Evolutionary conservation across 805 yeast genomes (phyloP).

Genomic region (Maudiozyma barnettii): DNA sequence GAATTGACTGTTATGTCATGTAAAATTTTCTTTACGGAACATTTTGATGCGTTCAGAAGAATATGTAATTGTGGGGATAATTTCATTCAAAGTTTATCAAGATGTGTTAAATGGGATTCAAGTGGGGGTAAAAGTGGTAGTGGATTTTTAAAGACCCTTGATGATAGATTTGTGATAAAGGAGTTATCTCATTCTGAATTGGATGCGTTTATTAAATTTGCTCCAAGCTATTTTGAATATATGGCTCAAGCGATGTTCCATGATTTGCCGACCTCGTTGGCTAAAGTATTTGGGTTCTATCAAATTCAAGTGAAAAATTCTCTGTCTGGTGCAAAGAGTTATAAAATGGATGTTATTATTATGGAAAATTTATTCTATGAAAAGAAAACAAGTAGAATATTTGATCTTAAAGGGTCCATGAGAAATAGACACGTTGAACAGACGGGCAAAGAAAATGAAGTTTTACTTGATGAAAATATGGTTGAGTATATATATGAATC

Average conservation of each 20-base stretch:
- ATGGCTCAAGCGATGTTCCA: constrained; percentile 93
- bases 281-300: constrained; percentile 91
- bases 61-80: constrained; percentile 69
- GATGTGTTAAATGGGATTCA: constrained; percentile 94
- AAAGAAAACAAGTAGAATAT: constrained; percentile 70
- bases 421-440: constrained; percentile 93
- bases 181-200: constrained; percentile 81
- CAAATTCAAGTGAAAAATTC: constrained; percentile 84
- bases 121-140: constrained; percentile 97
- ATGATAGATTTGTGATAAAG: constrained; percentile 80
- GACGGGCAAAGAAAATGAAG: constrained; percentile 93
- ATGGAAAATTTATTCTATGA: constrained; percentile 94
- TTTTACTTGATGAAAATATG: constrained; percentile 92
- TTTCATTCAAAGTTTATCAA: constrained; percentile 79
- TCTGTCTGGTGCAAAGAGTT: constrained; percentile 45
- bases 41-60: constrained; percentile 85
- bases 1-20: constrained; percentile 78
- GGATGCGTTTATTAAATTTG: constrained; percentile 89
- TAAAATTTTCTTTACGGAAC: constrained; percentile 90
- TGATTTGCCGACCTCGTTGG: constrained; percentile 87
- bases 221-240: constrained; percentile 93
- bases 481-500: constrained; percentile 94
- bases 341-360: constrained; percentile 82
- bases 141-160: constrained; percentile 83
- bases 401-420: constrained; percentile 97